Conservation (phyloP, 2,329 filamentous ascomycete genomes). For the Sporothrix humicola region DNA sequence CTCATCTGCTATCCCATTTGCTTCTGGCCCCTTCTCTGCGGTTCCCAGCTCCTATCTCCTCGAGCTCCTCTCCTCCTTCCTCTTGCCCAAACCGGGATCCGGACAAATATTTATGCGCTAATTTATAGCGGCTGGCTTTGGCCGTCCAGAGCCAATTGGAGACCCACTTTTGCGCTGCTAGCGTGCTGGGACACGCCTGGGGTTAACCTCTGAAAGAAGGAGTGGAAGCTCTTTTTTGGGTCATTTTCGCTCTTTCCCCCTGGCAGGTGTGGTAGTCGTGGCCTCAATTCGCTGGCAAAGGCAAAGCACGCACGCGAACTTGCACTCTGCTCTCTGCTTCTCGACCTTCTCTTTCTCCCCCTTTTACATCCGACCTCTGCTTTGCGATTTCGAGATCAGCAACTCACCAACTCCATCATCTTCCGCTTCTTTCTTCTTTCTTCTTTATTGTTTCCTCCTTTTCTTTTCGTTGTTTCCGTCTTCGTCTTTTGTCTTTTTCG, state of each 20-base stretch:
- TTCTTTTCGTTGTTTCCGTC: neutral
- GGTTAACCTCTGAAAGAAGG: too few species aligned
- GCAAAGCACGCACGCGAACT: constrained; percentile 14
- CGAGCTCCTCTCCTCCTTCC: neutral
- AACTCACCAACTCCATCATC: neutral
- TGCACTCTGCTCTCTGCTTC: neutral
- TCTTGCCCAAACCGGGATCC: constrained; percentile 5
- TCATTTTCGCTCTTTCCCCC: neutral
- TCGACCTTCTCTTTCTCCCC: neutral
- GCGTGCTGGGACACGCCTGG: constrained; percentile 12
- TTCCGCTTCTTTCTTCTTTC: neutral
- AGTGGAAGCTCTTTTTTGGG: constrained; percentile 18
- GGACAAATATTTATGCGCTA: constrained; percentile 27
- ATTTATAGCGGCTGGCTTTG: neutral
- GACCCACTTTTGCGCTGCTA: constrained; percentile 12
- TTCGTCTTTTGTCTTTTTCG: neutral
- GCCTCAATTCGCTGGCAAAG: constrained; percentile 27
- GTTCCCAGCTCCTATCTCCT: neutral
- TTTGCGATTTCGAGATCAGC: constrained; percentile 24
- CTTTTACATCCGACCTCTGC: neutral
- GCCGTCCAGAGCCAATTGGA: neutral
- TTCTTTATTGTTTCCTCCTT: neutral
- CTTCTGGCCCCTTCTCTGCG: constrained; percentile 14
- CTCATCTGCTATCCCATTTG: neutral
- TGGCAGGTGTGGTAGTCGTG: constrained; percentile 31